Conservation (phyloP, 169 alveolate species). For the Amoebophrya sp. region DNA sequence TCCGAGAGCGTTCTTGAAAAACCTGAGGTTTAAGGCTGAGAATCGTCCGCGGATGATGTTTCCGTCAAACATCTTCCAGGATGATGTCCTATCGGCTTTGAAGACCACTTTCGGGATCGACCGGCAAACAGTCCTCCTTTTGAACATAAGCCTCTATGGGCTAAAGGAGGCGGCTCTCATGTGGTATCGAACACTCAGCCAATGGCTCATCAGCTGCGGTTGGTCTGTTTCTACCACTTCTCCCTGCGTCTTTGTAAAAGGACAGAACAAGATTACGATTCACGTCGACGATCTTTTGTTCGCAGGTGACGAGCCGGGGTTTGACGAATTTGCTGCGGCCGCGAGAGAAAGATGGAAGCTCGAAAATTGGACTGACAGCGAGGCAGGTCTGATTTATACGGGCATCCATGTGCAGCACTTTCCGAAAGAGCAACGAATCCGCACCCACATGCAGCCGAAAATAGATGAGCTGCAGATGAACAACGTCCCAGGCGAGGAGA, state of each 20-base stretch:
- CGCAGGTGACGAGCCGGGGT: not conserved
- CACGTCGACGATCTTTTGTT: not conserved
- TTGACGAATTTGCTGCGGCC: not conserved
- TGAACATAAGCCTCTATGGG: not conserved
- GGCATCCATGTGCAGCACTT: not conserved
- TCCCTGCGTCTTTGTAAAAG: not conserved
- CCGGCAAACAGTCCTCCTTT: not conserved
- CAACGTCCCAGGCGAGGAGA: not conserved
- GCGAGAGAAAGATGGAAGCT: not conserved
- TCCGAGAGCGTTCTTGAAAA: not conserved
- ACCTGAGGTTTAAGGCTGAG: not conserved
- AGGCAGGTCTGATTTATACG: not conserved
- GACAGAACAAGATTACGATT: not conserved
- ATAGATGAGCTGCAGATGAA: not conserved
- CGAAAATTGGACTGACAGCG: not conserved
- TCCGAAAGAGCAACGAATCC: not conserved
- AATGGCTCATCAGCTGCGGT: not conserved
- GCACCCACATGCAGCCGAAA: not conserved
- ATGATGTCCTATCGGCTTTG: not conserved
- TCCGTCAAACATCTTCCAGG: not conserved
- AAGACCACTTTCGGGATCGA: not conserved
- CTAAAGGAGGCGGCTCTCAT: not conserved
- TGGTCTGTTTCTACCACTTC: not conserved
- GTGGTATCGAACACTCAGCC: not conserved
- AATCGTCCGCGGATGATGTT: not conserved